phyloP scores from a whole-genome alignment of 306 rosid genomes.

The Lotus japonicus region DNA sequence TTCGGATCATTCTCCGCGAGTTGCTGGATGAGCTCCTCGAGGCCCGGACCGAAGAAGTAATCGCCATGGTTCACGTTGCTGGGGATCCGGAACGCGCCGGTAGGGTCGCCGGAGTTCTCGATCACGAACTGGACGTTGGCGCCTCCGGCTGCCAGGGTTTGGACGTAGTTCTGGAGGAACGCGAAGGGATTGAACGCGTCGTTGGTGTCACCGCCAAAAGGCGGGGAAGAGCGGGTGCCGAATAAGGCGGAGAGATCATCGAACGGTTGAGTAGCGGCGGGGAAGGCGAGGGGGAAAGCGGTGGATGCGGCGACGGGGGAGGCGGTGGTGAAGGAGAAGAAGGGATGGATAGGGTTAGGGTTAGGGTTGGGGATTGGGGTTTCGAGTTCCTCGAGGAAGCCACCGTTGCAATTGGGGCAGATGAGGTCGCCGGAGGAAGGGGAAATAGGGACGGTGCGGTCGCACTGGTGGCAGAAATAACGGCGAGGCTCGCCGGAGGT shows the following conservation, averaged over 20 bases:
- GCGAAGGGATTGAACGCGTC: conserved; percentile 59
- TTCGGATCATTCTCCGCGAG: conserved; percentile 92
- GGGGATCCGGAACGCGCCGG: conserved; percentile 35
- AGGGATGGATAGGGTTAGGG: conserved; percentile 32
- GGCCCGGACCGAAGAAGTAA: conserved; percentile 89
- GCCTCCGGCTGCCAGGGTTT: conserved; percentile 49
- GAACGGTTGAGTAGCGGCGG: conserved; percentile 16
- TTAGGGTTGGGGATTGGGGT: conserved; percentile 37
- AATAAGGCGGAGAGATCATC: conserved; percentile 57
- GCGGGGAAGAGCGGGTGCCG: conserved; percentile 28
- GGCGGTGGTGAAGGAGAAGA: conserved; percentile 38
- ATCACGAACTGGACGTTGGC: conserved; percentile 76
- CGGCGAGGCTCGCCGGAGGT: conserved; percentile 36
- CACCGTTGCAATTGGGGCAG: conserved; percentile 63
- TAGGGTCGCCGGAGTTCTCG: conserved; percentile 43
- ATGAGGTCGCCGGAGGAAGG: conserved; percentile 54
- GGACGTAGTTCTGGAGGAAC: conserved; percentile 70
- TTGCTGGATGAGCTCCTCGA: conserved; percentile 91
- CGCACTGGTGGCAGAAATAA: conserved; percentile 73
- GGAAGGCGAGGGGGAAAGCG: conserved; percentile 35
- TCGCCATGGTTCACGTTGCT: conserved; percentile 67
- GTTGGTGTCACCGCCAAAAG: conserved; percentile 37
- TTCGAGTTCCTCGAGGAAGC: conserved; percentile 75
- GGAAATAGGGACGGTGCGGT: conserved; percentile 40
- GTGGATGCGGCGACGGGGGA: conserved; percentile 20